Evolutionary conservation across 78 protist genomes (phyloP).

Genomic region (Pigoraptor vietnamica): DNA sequence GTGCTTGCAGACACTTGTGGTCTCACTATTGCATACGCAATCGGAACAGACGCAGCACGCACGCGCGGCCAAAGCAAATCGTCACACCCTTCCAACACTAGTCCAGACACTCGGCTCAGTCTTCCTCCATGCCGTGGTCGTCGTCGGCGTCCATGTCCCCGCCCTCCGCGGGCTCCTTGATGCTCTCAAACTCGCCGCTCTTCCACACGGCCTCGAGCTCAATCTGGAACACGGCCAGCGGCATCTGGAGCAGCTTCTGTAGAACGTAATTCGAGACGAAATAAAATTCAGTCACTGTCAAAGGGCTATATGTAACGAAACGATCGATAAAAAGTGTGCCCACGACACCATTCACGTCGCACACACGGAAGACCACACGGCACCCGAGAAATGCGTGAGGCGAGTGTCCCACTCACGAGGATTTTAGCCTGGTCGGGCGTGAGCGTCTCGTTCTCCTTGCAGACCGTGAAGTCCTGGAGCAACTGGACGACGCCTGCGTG

Average conservation of each 20-base stretch:
- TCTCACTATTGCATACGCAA: too few relatives aligned
- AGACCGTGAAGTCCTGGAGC: slow-evolving; percentile 49
- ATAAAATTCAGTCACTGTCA: too few relatives aligned
- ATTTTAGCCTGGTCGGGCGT: slow-evolving; percentile 59
- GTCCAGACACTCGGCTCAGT: too few relatives aligned
- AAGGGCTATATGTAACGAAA: too few relatives aligned
- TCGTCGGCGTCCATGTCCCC: background rate
- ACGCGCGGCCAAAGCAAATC: too few relatives aligned
- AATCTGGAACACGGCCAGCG: background rate
- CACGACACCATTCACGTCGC: too few relatives aligned
- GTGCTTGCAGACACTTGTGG: too few relatives aligned
- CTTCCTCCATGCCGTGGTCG: background rate
- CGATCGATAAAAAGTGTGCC: too few relatives aligned
- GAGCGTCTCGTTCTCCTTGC: slow-evolving; percentile 52
- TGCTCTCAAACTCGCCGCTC: background rate
- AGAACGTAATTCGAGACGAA: background rate
- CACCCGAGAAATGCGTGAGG: background rate
- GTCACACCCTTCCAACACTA: too few relatives aligned
- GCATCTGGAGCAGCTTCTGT: background rate
- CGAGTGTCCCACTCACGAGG: background rate
- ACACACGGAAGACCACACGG: background rate
- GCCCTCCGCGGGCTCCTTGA: background rate
- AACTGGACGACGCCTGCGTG: slow-evolving; percentile 48
- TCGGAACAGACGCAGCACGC: too few relatives aligned
- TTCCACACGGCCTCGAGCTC: background rate